Evolutionary conservation across 495 filamentous ascomycete genomes (phyloP).

Genomic region (Xylaria longipes): DNA sequence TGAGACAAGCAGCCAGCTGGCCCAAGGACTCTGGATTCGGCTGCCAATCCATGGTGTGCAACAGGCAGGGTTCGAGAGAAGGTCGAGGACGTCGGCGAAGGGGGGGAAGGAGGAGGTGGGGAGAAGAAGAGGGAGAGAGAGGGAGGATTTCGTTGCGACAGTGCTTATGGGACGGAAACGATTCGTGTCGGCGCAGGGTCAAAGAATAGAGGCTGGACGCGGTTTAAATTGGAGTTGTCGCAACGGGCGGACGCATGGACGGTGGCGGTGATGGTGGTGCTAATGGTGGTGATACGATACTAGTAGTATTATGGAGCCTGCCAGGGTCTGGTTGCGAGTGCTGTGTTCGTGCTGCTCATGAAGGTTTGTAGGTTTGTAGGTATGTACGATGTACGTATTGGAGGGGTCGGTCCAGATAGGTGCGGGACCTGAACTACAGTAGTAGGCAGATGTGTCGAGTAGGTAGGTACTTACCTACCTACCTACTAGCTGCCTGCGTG

Average conservation of each 20-base stretch:
- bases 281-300: neutral
- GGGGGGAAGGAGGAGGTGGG: neutral
- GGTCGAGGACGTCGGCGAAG: neutral
- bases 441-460: too few relatives aligned
- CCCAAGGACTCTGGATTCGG: slow-evolving; percentile 83
- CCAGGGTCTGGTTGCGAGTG: neutral
- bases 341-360: slow-evolving; percentile 2
- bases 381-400: neutral
- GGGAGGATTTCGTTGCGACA: neutral
- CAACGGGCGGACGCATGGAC: slow-evolving; percentile 17
- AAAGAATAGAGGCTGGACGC: neutral
- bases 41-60: slow-evolving; percentile 83
- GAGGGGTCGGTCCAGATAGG: neutral
- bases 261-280: neutral
- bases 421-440: slow-evolving; percentile 3
- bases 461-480: neutral
- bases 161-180: neutral
- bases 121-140: neutral
- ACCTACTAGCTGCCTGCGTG: neutral
- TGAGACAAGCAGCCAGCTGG: slow-evolving; percentile 87
- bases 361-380: neutral
- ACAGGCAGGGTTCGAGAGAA: slow-evolving; percentile 23
- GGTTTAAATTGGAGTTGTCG: slow-evolving; percentile 15
- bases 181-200: slow-evolving; percentile 3
- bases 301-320: neutral